Percentiles rank a stretch among this genome's conserved stretches.
Evolutionary conservation across 2,329 filamentous ascomycete species (phyloP).

Genomic region (Fusarium mangiferae): DNA sequence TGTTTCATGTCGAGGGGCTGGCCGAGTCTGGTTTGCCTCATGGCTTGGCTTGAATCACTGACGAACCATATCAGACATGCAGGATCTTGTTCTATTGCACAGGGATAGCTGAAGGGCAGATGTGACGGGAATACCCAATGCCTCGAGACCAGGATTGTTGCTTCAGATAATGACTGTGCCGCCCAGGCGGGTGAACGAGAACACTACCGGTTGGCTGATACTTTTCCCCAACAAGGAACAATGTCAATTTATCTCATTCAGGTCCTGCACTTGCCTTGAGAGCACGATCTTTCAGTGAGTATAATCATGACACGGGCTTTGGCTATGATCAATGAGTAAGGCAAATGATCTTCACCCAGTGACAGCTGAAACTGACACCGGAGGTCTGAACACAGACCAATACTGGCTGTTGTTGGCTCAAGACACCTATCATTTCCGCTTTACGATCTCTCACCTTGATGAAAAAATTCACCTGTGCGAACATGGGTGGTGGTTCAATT

Average conservation of each 20-base stretch:
- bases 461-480: neutral
- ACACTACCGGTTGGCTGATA: neutral
- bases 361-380: conserved; percentile 3
- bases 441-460: neutral
- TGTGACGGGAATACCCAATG: neutral
- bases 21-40: conserved; percentile 1
- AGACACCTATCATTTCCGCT: neutral
- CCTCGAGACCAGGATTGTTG: neutral
- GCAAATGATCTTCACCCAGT: neutral
- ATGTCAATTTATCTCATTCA: neutral
- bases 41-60: conserved; percentile 15
- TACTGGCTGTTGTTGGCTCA: neutral
- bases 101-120: neutral
- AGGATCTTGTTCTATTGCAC: neutral
- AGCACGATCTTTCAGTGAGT: neutral
- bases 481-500: conserved; percentile 22
- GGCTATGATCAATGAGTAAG: neutral
- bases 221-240: neutral
- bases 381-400: neutral
- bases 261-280: neutral
- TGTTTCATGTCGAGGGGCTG: conserved; percentile 10
- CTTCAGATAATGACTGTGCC: neutral
- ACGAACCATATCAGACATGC: conserved; percentile 9
- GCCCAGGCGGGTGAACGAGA: neutral
- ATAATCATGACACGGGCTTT: neutral